Evolutionary conservation across 768 basidiomycete genomes (phyloP).

Genomic region (Boletus reticuloceps): DNA sequence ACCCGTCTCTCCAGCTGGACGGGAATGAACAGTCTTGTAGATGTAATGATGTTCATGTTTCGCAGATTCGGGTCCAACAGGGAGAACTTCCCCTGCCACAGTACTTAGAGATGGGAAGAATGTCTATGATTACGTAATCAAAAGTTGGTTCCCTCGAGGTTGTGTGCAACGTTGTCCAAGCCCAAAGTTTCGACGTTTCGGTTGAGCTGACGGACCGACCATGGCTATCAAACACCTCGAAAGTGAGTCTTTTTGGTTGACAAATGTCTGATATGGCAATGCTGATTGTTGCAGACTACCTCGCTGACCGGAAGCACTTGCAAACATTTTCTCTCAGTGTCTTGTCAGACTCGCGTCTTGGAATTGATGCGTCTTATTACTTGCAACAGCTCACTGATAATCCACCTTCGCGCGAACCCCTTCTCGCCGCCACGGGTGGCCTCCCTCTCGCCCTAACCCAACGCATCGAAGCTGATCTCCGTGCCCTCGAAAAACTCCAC

Average conservation of each 20-base stretch:
- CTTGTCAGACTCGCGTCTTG: conserved; percentile 88
- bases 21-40: neutral
- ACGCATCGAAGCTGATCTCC: conserved; percentile 90
- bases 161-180: conserved; percentile 24
- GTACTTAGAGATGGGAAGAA: conserved; percentile 7
- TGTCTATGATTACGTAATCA: conserved; percentile 27
- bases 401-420: conserved; percentile 79
- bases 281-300: conserved; percentile 54
- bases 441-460: conserved; percentile 84
- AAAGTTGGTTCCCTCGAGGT: conserved; percentile 14
- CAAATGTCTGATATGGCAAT: neutral
- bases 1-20: neutral
- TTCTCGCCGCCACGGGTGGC: conserved; percentile 93
- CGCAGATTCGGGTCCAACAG: neutral
- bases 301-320: conserved; percentile 84
- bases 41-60: too few species aligned
- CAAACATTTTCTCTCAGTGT: conserved; percentile 78
- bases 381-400: conserved; percentile 74
- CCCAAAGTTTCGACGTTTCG: neutral
- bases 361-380: conserved; percentile 95
- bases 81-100: neutral
- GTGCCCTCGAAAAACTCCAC: conserved; percentile 81
- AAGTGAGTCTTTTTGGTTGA: conserved; percentile 46
- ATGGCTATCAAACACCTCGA: conserved; percentile 88
- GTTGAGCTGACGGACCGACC: conserved; percentile 16